phyloP scores from a whole-genome alignment of 495 filamentous ascomycete genomes.

The Letharia lupina region DNA sequence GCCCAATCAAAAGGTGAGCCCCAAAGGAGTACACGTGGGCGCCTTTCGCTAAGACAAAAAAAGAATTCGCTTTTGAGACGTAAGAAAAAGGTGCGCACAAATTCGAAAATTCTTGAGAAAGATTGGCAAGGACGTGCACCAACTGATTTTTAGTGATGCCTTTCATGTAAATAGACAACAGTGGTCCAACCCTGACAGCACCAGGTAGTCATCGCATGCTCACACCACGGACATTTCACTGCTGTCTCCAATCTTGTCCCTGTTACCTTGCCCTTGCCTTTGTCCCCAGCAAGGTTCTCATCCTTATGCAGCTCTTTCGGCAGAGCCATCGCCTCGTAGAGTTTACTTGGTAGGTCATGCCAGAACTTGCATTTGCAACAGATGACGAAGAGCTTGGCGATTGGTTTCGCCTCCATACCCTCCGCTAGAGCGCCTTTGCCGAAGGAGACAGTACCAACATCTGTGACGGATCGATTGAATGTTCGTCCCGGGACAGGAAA shows the following conservation, averaged over 20 bases:
- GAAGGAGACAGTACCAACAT: slow-evolving; percentile 12
- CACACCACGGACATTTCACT: slow-evolving; percentile 70
- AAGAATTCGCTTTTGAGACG: not conserved
- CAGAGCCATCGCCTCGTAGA: slow-evolving; percentile 66
- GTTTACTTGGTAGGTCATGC: slow-evolving; percentile 68
- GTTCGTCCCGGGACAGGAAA: slow-evolving; percentile 11
- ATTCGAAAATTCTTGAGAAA: not conserved
- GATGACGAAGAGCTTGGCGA: slow-evolving; percentile 71
- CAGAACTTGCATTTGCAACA: slow-evolving; percentile 76
- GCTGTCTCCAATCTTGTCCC: slow-evolving; percentile 35
- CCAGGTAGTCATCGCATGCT: slow-evolving; percentile 59
- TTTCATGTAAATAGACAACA: slow-evolving; percentile 59
- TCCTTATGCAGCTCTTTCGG: slow-evolving; percentile 42
- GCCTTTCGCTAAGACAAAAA: not conserved
- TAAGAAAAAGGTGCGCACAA: not conserved
- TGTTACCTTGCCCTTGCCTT: slow-evolving; percentile 12
- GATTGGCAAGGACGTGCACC: not conserved
- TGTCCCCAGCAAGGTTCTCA: not conserved
- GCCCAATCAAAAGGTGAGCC: not conserved
- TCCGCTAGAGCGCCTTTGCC: slow-evolving; percentile 14
- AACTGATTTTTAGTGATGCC: slow-evolving; percentile 40
- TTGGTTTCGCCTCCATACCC: slow-evolving; percentile 36
- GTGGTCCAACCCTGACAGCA: slow-evolving; percentile 71
- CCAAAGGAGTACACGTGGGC: not conserved
- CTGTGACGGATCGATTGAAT: slow-evolving; percentile 19